A percentile compares a stretch with the other conserved stretches of the same genome.
phyloP scores from a whole-genome alignment of 2,329 filamentous ascomycete species.

The Pseudogymnoascus sp. region DNA sequence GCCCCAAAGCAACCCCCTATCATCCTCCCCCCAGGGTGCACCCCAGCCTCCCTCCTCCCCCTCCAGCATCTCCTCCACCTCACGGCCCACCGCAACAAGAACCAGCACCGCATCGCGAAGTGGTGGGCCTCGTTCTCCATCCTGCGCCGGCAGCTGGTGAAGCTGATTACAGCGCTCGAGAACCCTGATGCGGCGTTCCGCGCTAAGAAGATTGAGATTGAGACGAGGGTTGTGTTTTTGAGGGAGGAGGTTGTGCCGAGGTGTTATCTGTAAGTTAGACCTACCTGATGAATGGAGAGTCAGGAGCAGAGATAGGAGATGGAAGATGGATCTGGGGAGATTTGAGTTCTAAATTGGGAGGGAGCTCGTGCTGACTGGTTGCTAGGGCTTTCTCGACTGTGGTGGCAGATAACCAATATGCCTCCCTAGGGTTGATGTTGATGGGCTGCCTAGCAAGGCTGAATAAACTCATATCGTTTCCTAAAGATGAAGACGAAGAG shows the following conservation, averaged over 20 bases:
- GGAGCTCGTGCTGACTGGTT: slow-evolving; percentile 18
- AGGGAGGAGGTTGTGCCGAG: slow-evolving; percentile 34
- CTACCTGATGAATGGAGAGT: neutral
- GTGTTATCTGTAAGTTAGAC: slow-evolving; percentile 38
- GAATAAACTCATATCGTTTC: slow-evolving; percentile 35
- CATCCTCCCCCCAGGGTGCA: neutral
- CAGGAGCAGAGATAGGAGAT: neutral
- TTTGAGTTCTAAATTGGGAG: neutral
- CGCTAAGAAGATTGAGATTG: slow-evolving; percentile 25
- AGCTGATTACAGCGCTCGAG: slow-evolving; percentile 40
- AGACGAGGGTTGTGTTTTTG: slow-evolving; percentile 31
- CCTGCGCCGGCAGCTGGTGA: slow-evolving; percentile 58
- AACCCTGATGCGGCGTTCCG: slow-evolving; percentile 34
- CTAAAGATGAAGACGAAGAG: slow-evolving; percentile 14
- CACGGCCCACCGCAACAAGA: slow-evolving; percentile 77
- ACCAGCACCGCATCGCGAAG: slow-evolving; percentile 73
- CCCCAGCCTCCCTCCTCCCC: slow-evolving; percentile 28
- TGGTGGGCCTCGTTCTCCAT: slow-evolving; percentile 76
- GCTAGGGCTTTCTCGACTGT: slow-evolving; percentile 57
- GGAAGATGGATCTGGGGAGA: neutral
- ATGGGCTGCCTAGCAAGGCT: slow-evolving; percentile 57
- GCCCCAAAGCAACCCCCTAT: slow-evolving; percentile 3
- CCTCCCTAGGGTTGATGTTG: slow-evolving; percentile 62
- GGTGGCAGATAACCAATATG: slow-evolving; percentile 64
- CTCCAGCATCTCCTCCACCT: slow-evolving; percentile 56